Percentiles rank a stretch among this genome's conserved stretches.
phyloP scores from a whole-genome alignment of 176 grass and related monocot species.

The Triticum urartu region DNA sequence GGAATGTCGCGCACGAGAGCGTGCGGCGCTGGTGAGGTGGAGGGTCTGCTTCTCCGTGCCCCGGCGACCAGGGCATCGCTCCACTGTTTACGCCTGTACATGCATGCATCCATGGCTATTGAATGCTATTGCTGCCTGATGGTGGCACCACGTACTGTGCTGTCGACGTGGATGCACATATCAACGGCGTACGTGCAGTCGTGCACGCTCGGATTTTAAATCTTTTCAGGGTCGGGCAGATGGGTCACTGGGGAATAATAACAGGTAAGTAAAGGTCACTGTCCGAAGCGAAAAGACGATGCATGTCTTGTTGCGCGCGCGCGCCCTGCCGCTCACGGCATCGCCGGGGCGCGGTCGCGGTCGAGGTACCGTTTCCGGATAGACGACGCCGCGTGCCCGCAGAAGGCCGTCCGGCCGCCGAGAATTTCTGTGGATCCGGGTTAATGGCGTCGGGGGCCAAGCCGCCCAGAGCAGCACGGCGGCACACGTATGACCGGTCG shows the following conservation, averaged over 20 bases:
- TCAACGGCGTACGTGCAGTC: too few relatives aligned
- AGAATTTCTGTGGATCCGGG: not conserved
- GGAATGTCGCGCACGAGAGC: not conserved
- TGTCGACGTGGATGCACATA: not conserved
- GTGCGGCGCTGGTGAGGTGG: not conserved
- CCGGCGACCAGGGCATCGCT: constrained; percentile 17
- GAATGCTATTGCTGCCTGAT: not conserved
- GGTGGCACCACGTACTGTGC: not conserved
- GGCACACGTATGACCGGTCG: not conserved
- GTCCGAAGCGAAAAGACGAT: constrained; percentile 20
- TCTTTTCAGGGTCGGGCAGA: not conserved
- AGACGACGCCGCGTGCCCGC: not conserved
- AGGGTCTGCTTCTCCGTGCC: constrained; percentile 16
- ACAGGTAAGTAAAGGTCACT: not conserved
- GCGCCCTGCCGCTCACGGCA: constrained; percentile 35
- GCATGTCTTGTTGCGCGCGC: not conserved
- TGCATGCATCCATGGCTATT: not conserved
- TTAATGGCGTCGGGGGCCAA: not conserved
- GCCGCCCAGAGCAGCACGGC: not conserved
- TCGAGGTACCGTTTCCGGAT: not conserved
- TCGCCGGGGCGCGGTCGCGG: not conserved
- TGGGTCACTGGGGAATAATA: not conserved
- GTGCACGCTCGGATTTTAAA: not conserved
- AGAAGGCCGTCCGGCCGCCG: not conserved
- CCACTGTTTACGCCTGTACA: not conserved